A percentile compares a stretch with the other conserved stretches of the same genome.
phyloP scores from a whole-genome alignment of 495 filamentous ascomycete species.

The Aspergillus saccharolyticus region DNA sequence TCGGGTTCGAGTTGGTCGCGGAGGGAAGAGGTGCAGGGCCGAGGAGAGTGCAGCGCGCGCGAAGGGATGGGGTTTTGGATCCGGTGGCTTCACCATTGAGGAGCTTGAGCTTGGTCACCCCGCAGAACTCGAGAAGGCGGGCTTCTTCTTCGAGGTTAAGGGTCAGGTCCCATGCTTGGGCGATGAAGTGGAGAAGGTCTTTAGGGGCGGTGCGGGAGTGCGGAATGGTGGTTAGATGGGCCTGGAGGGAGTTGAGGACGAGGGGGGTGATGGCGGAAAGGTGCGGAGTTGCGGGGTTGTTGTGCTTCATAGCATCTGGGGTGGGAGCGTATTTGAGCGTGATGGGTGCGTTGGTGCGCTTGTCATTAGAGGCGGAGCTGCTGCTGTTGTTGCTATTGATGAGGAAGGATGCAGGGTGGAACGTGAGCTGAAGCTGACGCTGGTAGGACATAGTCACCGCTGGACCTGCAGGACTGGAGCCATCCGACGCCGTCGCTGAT shows the following conservation, averaged over 20 bases:
- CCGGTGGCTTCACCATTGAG: slow-evolving; percentile 17
- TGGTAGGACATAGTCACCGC: slow-evolving; percentile 73
- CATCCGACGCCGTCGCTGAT: slow-evolving; percentile 45
- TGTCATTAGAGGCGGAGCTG: slow-evolving; percentile 4
- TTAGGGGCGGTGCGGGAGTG: slow-evolving; percentile 32
- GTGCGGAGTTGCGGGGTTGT: neutral
- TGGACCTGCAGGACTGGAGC: slow-evolving; percentile 33
- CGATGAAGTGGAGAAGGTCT: slow-evolving; percentile 35
- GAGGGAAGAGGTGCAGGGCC: slow-evolving; percentile 21
- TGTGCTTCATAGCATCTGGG: slow-evolving; percentile 12
- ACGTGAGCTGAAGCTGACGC: slow-evolving; percentile 68
- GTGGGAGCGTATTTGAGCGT: slow-evolving; percentile 24
- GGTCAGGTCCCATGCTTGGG: slow-evolving; percentile 38
- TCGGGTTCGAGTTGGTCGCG: neutral
- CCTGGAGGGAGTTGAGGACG: slow-evolving; percentile 36
- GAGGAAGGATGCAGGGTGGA: slow-evolving; percentile 60
- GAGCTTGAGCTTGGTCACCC: slow-evolving; percentile 39
- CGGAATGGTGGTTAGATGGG: slow-evolving; percentile 27
- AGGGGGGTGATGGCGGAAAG: slow-evolving; percentile 34
- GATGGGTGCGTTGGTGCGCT: slow-evolving; percentile 23
- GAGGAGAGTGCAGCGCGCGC: slow-evolving; percentile 40
- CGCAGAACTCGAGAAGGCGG: slow-evolving; percentile 44
- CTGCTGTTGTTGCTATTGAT: slow-evolving; percentile 16
- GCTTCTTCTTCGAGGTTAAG: slow-evolving; percentile 40
- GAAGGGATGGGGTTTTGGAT: slow-evolving; percentile 25